A percentile compares a stretch with the other conserved stretches of the same genome.
Evolutionary conservation across 78 protist genomes (phyloP).

Genomic region (Bodo saltans): DNA sequence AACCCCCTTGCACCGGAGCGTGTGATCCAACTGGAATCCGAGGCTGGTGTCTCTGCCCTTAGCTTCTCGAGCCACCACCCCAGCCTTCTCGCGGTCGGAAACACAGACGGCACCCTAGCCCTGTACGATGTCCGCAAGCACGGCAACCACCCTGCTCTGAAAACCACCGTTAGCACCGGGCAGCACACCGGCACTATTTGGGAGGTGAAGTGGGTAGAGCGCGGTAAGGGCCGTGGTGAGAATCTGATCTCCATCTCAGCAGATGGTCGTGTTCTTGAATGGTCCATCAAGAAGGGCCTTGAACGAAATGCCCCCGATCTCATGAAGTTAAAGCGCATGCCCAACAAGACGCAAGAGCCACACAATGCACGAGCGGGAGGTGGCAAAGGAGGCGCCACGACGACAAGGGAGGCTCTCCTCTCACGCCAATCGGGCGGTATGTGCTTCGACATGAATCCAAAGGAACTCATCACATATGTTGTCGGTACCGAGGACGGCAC

Average conservation of each 20-base stretch:
- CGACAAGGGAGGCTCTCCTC: slow-evolving; percentile 32
- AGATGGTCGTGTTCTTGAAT: slow-evolving; percentile 65
- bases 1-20: slow-evolving; percentile 37
- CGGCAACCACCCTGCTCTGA: background rate
- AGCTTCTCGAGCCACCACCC: slow-evolving; percentile 28
- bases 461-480: slow-evolving; percentile 40
- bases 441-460: slow-evolving; percentile 43
- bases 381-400: background rate
- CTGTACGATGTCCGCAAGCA: slow-evolving; percentile 51
- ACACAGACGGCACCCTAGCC: slow-evolving; percentile 52
- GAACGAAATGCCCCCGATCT: slow-evolving; percentile 31
- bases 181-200: slow-evolving; percentile 61
- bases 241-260: slow-evolving; percentile 49
- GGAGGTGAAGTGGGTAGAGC: slow-evolving; percentile 50
- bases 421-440: slow-evolving; percentile 47
- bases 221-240: slow-evolving; percentile 42
- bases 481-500: slow-evolving; percentile 73
- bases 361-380: too few relatives aligned
- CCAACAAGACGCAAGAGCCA: background rate
- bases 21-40: background rate
- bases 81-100: slow-evolving; percentile 56
- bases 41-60: slow-evolving; percentile 21
- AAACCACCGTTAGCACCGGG: background rate
- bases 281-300: slow-evolving; percentile 62
- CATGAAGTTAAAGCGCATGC: slow-evolving; percentile 33